Conservation (phyloP, 2,329 filamentous ascomycete species). For the Cercospora citrullina region DNA sequence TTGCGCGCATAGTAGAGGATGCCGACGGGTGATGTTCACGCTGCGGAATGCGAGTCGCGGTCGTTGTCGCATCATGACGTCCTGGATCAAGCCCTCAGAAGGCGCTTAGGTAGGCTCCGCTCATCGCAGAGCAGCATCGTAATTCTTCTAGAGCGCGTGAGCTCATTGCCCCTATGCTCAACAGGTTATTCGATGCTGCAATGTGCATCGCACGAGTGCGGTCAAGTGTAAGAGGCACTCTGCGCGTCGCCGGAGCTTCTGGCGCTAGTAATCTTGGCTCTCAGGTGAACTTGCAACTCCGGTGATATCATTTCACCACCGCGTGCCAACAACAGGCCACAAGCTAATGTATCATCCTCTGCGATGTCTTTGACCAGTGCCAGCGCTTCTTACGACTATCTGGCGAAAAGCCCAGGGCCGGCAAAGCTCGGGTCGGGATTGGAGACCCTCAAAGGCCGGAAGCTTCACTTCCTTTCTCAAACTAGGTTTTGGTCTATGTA, state of each 20-base stretch:
- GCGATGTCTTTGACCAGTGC: too few species aligned
- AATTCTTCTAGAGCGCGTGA: not conserved
- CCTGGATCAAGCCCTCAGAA: not conserved
- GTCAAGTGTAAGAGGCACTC: not conserved
- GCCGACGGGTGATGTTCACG: not conserved
- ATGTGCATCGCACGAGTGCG: not conserved
- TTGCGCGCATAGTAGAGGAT: not conserved
- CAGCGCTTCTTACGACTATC: too few species aligned
- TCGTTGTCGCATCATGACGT: conserved; percentile 1
- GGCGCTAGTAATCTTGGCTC: not conserved
- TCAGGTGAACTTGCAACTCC: not conserved
- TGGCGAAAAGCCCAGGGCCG: too few species aligned
- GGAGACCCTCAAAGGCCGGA: too few species aligned
- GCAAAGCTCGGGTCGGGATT: too few species aligned
- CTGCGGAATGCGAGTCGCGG: not conserved
- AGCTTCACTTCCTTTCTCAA: too few species aligned
- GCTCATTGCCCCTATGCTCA: not conserved
- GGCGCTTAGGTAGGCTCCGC: not conserved
- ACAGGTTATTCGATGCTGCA: not conserved
- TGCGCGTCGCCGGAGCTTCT: not conserved
- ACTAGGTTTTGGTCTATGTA: too few species aligned
- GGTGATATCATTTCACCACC: not conserved
- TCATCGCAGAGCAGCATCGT: not conserved
- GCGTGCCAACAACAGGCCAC: not conserved
- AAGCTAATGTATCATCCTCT: not conserved